Percentiles rank a stretch among this genome's conserved stretches.
These are phyloP conservation scores for Syzygium syzygioides DNA, from an alignment of 441 rosid species.

Conservation along the genomic window DNA sequence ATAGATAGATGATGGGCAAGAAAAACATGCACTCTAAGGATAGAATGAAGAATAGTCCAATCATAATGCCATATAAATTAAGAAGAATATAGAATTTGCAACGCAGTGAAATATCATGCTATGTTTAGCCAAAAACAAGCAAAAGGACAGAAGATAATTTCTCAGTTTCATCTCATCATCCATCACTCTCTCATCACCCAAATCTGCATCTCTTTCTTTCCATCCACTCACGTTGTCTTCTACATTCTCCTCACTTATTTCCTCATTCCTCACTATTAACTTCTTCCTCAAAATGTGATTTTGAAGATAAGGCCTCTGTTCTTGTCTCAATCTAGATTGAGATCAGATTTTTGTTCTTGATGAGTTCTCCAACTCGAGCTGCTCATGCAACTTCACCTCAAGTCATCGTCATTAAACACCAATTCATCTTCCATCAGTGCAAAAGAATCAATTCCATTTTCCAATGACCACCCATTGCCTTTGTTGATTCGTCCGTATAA, in stretches of 20 bases:
- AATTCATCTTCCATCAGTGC: background rate
- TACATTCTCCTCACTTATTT: background rate
- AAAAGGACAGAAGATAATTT: background rate
- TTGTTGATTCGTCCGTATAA: background rate
- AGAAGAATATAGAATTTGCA: background rate
- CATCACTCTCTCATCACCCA: background rate
- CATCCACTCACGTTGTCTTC: background rate
- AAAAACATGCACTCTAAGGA: background rate
- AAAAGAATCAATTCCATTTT: background rate
- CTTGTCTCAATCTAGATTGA: background rate
- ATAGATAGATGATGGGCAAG: background rate
- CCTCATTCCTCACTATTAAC: background rate
- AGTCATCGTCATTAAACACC: background rate
- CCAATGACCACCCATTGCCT: background rate
- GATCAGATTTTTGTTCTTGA: background rate
- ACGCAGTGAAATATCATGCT: background rate
- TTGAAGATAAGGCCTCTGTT: background rate
- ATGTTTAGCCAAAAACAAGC: background rate
- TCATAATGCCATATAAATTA: background rate
- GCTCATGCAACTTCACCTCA: background rate
- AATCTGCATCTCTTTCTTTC: background rate
- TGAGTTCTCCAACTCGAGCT: background rate
- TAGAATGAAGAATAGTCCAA: background rate
- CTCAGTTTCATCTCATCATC: background rate
- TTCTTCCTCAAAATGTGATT: background rate